Conservation (phyloP, 345 rosid species). For the Tarenaya hassleriana region DNA sequence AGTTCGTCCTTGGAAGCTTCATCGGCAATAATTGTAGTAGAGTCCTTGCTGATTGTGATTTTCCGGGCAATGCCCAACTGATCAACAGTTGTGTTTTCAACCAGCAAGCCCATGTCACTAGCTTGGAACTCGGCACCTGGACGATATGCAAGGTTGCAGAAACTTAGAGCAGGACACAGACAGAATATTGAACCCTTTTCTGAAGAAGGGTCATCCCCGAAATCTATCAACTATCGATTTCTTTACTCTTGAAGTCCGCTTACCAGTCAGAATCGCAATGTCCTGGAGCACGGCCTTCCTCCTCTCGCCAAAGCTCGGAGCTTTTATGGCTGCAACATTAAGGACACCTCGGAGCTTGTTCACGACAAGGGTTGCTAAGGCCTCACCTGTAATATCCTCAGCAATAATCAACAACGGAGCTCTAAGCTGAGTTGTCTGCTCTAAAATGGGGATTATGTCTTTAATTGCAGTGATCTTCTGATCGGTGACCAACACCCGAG, state of each 20-base stretch:
- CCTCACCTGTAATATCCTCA: conserved; percentile 95
- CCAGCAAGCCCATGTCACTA: conserved; percentile 63
- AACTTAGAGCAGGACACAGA: neutral
- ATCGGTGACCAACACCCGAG: conserved; percentile 82
- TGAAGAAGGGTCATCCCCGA: no score
- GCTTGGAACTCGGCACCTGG: conserved; percentile 94
- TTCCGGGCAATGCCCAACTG: conserved; percentile 79
- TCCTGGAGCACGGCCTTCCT: conserved; percentile 96
- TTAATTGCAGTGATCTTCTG: conserved; percentile 91
- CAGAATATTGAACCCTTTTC: neutral
- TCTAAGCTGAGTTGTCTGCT: conserved; percentile 89
- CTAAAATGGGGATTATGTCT: conserved; percentile 85
- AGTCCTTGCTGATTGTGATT: conserved; percentile 58
- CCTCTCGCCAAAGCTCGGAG: conserved; percentile 97
- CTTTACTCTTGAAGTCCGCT: neutral
- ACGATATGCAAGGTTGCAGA: no score
- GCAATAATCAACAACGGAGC: conserved; percentile 90
- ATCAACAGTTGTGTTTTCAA: conserved; percentile 80
- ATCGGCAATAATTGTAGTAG: conserved; percentile 79
- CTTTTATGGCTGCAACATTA: conserved; percentile 90
- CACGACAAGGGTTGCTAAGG: conserved; percentile 89
- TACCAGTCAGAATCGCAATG: conserved; percentile 90
- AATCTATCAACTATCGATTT: no score
- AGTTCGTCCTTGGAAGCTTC: conserved; percentile 77
- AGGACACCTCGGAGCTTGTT: conserved; percentile 90